Percentiles rank a stretch among this genome's conserved stretches.
Conservation (phyloP, 164 flowering plant species). For the Tetracentron sinense region DNA sequence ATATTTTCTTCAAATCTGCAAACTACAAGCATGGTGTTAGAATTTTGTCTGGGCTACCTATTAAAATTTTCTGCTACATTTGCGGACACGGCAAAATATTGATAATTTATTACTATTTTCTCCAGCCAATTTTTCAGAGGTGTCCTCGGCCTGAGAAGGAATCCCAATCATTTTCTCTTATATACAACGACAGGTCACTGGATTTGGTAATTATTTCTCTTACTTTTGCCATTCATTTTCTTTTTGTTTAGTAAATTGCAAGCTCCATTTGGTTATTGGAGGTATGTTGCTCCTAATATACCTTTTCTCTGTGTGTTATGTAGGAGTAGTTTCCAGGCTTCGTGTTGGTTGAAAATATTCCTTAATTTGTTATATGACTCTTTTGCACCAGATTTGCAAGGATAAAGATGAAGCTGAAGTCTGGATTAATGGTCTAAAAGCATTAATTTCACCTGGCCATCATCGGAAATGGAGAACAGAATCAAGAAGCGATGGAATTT, state of each 20-base stretch:
- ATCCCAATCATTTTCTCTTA: constrained; percentile 91
- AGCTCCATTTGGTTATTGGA: not conserved
- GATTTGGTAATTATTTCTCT: constrained; percentile 60
- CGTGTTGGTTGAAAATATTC: not conserved
- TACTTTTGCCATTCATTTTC: not conserved
- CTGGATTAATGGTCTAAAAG: constrained; percentile 97
- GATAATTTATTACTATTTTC: too few relatives aligned
- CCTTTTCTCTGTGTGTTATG: not conserved
- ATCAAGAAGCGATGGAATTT: constrained; percentile 91
- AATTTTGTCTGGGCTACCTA: too few relatives aligned
- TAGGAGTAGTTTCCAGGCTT: not conserved
- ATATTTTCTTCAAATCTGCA: too few relatives aligned
- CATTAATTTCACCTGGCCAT: constrained; percentile 84
- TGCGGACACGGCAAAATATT: too few relatives aligned
- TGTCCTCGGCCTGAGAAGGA: constrained; percentile 97
- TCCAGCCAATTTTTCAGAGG: constrained; percentile 91
- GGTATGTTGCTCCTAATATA: not conserved
- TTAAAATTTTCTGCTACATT: too few relatives aligned
- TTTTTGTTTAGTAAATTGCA: not conserved
- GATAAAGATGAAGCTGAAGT: constrained; percentile 99
- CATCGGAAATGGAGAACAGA: constrained; percentile 89
- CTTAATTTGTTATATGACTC: constrained; percentile 5
- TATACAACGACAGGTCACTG: constrained; percentile 81
- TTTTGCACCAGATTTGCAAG: constrained; percentile 74
- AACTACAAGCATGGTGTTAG: not conserved